Evolutionary conservation across 306 rosid species (phyloP).

Genomic region (Corylus americana): DNA sequence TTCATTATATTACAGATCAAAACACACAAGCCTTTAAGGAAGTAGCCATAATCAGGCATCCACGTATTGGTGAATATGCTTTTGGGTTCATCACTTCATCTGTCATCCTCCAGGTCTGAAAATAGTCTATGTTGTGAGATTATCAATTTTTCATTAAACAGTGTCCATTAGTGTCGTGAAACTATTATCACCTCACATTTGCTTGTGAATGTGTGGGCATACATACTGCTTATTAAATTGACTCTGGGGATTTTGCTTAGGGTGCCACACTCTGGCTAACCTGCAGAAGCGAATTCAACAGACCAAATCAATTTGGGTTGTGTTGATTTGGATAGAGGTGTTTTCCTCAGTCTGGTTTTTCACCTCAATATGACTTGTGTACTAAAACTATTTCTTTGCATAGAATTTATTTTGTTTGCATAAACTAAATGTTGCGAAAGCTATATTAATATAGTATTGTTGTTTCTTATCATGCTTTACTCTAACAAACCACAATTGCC

Average conservation of each 20-base stretch:
- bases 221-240: not conserved
- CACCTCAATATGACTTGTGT: not conserved
- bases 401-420: not conserved
- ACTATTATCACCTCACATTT: not conserved
- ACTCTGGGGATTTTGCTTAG: not conserved
- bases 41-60: conserved; percentile 93
- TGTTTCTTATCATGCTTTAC: conserved; percentile 1
- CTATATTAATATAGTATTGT: not conserved
- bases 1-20: conserved; percentile 57
- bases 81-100: conserved; percentile 90
- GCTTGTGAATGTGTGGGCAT: not conserved
- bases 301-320: conserved; percentile 2
- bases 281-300: not conserved
- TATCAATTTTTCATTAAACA: conserved; percentile 11
- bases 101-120: conserved; percentile 72
- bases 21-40: conserved; percentile 91
- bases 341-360: not conserved
- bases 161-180: not conserved
- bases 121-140: conserved; percentile 8
- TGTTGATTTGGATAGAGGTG: not conserved
- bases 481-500: not conserved
- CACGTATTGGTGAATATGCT: conserved; percentile 94
- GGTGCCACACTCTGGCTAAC: not conserved
- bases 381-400: not conserved
- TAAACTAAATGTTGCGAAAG: not conserved